Evolutionary conservation across 2,329 filamentous ascomycete genomes (phyloP).

Genomic region (Cladosporium sp.): DNA sequence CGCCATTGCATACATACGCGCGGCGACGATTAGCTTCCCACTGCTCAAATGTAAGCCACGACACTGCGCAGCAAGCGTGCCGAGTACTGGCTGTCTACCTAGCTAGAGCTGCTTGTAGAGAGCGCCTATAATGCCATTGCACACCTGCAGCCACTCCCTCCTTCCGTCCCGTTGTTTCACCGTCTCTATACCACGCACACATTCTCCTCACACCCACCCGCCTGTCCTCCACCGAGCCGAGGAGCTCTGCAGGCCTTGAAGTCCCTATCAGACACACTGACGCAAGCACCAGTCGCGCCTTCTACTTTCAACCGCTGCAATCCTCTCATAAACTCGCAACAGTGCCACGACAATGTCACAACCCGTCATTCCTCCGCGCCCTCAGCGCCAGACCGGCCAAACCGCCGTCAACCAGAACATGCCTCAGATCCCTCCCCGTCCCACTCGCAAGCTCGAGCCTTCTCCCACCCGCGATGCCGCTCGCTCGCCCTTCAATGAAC

Average conservation of each 20-base stretch:
- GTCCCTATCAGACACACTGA: slow-evolving; percentile 11
- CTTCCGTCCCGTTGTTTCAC: slow-evolving; percentile 6
- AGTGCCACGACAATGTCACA: slow-evolving; percentile 41
- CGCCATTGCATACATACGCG: neutral
- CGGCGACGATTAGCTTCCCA: neutral
- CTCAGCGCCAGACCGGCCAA: slow-evolving; percentile 48
- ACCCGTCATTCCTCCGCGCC: slow-evolving; percentile 60
- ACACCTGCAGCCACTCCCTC: neutral
- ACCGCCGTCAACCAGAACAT: slow-evolving; percentile 47
- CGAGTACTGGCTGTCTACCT: neutral
- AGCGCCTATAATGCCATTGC: slow-evolving; percentile 53
- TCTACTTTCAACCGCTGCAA: neutral
- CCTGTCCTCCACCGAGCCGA: neutral
- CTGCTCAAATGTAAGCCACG: slow-evolving; percentile 7
- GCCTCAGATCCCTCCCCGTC: slow-evolving; percentile 77
- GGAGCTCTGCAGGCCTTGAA: neutral
- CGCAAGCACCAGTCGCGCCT: slow-evolving; percentile 7
- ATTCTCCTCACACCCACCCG: neutral
- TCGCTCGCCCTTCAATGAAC: slow-evolving; percentile 78
- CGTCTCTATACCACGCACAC: neutral
- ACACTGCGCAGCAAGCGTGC: neutral
- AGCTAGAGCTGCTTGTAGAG: slow-evolving; percentile 47
- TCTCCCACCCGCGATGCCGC: slow-evolving; percentile 75
- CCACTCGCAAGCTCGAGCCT: slow-evolving; percentile 68
- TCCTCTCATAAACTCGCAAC: neutral